Evolutionary conservation across 2,329 filamentous ascomycete genomes (phyloP), one percentile per base, ranked within the genome.

Genomic region (Didymella lethalis): DNA sequence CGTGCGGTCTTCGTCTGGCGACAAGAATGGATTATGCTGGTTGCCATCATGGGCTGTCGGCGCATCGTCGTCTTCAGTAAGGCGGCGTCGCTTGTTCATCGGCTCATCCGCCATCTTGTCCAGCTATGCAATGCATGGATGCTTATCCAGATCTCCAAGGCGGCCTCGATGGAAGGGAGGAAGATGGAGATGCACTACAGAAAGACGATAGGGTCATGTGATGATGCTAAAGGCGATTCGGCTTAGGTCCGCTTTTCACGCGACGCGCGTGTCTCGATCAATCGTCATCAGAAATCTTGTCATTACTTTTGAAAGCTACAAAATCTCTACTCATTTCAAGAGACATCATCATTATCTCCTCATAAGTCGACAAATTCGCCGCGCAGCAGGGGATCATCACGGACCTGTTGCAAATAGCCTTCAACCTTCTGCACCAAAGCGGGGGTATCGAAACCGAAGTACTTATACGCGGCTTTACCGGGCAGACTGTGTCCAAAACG

Each of bases 401-500:
- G 70, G 50, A 77, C 64, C 50, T 74, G 72, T 36, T 77, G 68
- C 23, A 81, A 58, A 29, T 79, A 76, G 2, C 56, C 64, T 47
- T 66, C 65, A 1, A 81, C 71, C 67, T 80, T 81, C 11, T 61
- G 63, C 6, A 83, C 79, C 62, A 83, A 78, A 2, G 70, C 72
- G 60, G 79, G 65, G 2, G 74, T 78, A 49, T 85, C 81, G 61
- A 84, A 86, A 0, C 85, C 83, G 67, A 87, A 87, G 53, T 82
- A 82, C 63, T 82, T 80, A 67, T 87, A 86, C 2, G 83, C 83
- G 11, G 80, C 79, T 61, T 82, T 81, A 0, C 84, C 82, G 0
- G 85, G 85, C 44, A 87, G 68, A 16, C 80, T 83, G 66, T 87
- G 83, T 0, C 85, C 85, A 62, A 87, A 88, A 0, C 77, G 75